A percentile compares a stretch with the other conserved stretches of the same genome.
Conservation (phyloP, 129 eudicot species). For the Lactuca sativa region DNA sequence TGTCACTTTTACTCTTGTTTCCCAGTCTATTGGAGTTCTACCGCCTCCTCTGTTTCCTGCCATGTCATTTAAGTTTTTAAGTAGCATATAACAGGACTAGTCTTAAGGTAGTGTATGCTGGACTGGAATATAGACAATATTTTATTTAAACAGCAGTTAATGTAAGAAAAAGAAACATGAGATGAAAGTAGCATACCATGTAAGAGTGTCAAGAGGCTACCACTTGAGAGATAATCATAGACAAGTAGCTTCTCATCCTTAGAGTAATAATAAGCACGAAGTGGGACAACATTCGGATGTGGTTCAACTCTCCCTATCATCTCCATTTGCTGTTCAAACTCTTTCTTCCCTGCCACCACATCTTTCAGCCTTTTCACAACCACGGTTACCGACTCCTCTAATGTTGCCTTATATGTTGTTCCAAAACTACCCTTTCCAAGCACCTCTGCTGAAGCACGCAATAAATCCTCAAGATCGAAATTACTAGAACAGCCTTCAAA, state of each 20-base stretch:
- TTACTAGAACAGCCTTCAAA: conserved; percentile 64
- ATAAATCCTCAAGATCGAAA: conserved; percentile 70
- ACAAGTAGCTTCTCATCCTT: conserved; percentile 82
- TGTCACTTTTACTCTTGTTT: conserved; percentile 58
- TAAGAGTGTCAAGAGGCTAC: conserved; percentile 64
- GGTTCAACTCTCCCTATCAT: conserved; percentile 61
- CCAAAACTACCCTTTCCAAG: conserved; percentile 86
- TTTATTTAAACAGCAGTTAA: neutral
- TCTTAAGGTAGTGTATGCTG: no score
- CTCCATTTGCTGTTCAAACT: conserved; percentile 82
- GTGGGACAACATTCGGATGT: conserved; percentile 67
- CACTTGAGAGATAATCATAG: conserved; percentile 53
- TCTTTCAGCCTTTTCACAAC: conserved; percentile 80
- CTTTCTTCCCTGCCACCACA: conserved; percentile 56
- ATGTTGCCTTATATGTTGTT: conserved; percentile 67
- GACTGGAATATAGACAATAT: no score
- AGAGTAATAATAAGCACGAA: conserved; percentile 75
- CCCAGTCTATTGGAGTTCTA: conserved; percentile 65
- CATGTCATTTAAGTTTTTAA: neutral
- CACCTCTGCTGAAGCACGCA: conserved; percentile 83
- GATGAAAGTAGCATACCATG: conserved; percentile 47
- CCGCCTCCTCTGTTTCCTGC: conserved; percentile 52
- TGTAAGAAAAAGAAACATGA: conserved; percentile 2
- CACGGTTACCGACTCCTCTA: conserved; percentile 68
- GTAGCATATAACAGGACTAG: no score